Conservation (phyloP, 2,329 filamentous ascomycete genomes). For the Paraphaeosphaeria minitans region DNA sequence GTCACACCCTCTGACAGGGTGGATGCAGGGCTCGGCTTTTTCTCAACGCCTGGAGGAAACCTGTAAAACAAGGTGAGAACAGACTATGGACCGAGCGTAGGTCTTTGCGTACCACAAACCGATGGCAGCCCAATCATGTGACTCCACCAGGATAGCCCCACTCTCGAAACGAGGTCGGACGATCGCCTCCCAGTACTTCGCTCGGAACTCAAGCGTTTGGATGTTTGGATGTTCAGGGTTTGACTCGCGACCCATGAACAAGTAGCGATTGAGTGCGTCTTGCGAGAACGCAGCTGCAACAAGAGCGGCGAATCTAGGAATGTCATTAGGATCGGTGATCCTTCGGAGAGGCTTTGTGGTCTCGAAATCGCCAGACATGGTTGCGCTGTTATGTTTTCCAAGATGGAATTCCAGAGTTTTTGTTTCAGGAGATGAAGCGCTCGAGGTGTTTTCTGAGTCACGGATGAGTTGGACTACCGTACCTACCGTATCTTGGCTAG, state of each 20-base stretch:
- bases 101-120: constrained; percentile 1
- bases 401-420: not conserved
- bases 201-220: not conserved
- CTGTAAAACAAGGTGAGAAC: not conserved
- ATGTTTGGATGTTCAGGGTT: constrained; percentile 8
- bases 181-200: constrained; percentile 6
- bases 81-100: not conserved
- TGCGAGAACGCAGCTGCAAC: constrained; percentile 5
- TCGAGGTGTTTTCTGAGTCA: not conserved
- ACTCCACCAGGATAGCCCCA: constrained; percentile 2
- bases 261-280: constrained; percentile 9
- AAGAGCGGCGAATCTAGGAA: not conserved
- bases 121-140: constrained; percentile 9
- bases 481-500: too few relatives aligned
- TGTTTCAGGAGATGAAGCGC: too few relatives aligned
- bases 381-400: not conserved
- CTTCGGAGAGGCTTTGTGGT: not conserved
- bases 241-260: constrained; percentile 6
- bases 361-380: not conserved
- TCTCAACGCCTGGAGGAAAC: constrained; percentile 11
- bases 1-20: not conserved
- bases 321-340: constrained; percentile 4
- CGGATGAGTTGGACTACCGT: not conserved
- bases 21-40: not conserved
- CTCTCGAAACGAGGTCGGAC: constrained; percentile 7